Base-by-base conservation (phyloP, 139 green algal species). In the Spirogloea muscicola region DNA sequence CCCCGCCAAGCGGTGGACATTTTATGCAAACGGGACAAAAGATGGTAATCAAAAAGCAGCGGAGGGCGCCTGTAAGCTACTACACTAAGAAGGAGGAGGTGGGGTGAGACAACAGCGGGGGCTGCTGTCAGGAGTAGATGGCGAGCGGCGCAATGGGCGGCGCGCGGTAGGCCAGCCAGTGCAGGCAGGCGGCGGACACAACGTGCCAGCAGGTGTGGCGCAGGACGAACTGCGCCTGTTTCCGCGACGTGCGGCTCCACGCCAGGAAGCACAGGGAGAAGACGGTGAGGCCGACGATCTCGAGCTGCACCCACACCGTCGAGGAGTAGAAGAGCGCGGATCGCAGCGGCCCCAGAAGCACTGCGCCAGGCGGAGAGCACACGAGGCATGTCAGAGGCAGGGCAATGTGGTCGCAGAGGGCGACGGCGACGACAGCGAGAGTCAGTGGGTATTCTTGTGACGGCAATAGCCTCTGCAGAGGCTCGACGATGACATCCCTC, bases 181-280 rank as follows among this genome's bases (percentile, higher is more conserved):
- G 33, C 43, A 68, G 18, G 29, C 59, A 34, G 6, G 59, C n/a
- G 4, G 59, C 59, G 6, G 33, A 51, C 6, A 68, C 59, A 55
- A 43, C 59, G 42, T 68, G 59, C 59, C 59, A 68, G 59, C 59
- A 68, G 4, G 59, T 68, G 27, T 68, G 59, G 5, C 59, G 9
- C 5, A 68, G 27, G 48, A 68, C 6, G 7, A 42, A 68, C 18
- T 68, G 33, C 5, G 43, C 27, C 59, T 42, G n/a, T 51, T 58
- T 68, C 5, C 46, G 43, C 27, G 59, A 68, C 18, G 5, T 34
- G 13, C 59, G 59, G 27, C 59, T 68, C 59, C 59, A 68, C 29
- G 59, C 59, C 59, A 68, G 59, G 18, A 68, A 68, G 4, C 43
- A 4, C 5, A 68, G 43, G 18, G 59, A 34, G 7, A 68, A 68